These are phyloP conservation scores for Balakata baccata DNA, from an alignment of 345 rosid genomes.

Conservation along the genomic window DNA sequence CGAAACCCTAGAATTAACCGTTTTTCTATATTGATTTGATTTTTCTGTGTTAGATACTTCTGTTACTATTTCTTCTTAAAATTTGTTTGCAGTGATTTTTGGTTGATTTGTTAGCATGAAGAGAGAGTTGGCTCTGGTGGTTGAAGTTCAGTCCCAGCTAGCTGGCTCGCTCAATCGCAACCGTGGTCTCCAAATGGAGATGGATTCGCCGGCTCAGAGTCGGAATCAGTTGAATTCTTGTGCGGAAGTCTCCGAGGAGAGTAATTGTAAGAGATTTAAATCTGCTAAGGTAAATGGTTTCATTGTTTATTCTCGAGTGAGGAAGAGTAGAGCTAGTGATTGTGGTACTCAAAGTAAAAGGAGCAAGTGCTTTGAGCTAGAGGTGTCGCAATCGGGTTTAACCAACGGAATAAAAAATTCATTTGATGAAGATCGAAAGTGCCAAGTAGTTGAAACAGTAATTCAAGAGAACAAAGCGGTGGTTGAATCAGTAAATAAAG, in stretches of 20 bases:
- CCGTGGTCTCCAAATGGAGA: constrained; percentile 11
- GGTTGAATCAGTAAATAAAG: constrained; percentile 2
- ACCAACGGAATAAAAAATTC: constrained; percentile 11
- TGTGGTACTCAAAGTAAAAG: constrained; percentile 22
- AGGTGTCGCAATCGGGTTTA: constrained; percentile 12
- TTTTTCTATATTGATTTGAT: not conserved
- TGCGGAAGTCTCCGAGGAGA: constrained; percentile 32
- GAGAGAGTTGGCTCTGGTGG: constrained; percentile 44
- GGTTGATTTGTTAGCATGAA: constrained; percentile 51
- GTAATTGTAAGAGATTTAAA: constrained; percentile 54
- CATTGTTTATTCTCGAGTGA: constrained; percentile 71
- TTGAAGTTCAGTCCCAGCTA: constrained; percentile 28
- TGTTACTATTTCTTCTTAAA: not conserved
- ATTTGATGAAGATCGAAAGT: constrained; percentile 17
- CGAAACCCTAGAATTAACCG: constrained; percentile 16
- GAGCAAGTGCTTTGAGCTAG: constrained; percentile 12
- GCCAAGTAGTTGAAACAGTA: constrained; percentile 16
- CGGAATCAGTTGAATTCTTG: constrained; percentile 30
- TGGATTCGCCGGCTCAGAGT: constrained; percentile 28
- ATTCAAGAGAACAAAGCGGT: constrained; percentile 20
- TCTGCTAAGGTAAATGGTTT: constrained; percentile 59
- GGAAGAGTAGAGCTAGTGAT: constrained; percentile 10
- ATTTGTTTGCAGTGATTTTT: constrained; percentile 14
- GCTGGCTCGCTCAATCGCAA: constrained; percentile 31
- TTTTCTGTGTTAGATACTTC: not conserved